Conservation (phyloP, 139 green algal species). For the Bryopsis sp. region DNA sequence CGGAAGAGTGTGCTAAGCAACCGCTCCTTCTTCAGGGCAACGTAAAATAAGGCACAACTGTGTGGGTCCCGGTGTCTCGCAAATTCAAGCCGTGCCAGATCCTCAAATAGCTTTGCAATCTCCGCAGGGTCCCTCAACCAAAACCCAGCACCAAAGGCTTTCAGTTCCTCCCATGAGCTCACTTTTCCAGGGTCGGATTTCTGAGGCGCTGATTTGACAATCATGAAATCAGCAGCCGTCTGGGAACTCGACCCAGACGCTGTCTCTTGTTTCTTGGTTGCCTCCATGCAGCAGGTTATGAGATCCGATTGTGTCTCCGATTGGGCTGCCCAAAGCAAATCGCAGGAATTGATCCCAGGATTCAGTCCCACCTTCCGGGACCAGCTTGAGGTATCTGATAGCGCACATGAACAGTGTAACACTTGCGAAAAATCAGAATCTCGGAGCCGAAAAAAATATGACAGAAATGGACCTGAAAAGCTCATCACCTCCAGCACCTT, state of each 20-base stretch:
- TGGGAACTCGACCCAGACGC: too few relatives aligned
- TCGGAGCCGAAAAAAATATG: too few relatives aligned
- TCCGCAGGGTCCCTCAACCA: neutral
- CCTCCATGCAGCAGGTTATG: neutral
- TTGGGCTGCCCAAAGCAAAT: slow-evolving; percentile 4
- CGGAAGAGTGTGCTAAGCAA: slow-evolving; percentile 3
- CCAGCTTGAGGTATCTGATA: too few relatives aligned
- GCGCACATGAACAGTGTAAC: too few relatives aligned
- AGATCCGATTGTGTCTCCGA: neutral
- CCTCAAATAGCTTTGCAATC: neutral
- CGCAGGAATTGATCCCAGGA: neutral
- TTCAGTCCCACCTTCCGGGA: too few relatives aligned
- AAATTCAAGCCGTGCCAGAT: slow-evolving; percentile 3
- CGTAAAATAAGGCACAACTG: slow-evolving; percentile 7
- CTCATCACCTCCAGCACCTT: too few relatives aligned
- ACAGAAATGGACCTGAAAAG: too few relatives aligned
- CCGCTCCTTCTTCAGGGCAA: slow-evolving; percentile 11
- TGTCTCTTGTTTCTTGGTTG: too few relatives aligned
- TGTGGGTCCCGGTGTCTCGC: neutral
- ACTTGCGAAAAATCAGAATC: too few relatives aligned
- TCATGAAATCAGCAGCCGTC: too few relatives aligned
- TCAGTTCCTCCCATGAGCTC: slow-evolving; percentile 10
- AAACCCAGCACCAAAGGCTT: slow-evolving; percentile 5
- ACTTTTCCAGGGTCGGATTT: neutral
- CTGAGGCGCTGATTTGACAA: neutral